phyloP scores from a whole-genome alignment of 129 eudicot species.

The Chrysanthemum seticuspe region DNA sequence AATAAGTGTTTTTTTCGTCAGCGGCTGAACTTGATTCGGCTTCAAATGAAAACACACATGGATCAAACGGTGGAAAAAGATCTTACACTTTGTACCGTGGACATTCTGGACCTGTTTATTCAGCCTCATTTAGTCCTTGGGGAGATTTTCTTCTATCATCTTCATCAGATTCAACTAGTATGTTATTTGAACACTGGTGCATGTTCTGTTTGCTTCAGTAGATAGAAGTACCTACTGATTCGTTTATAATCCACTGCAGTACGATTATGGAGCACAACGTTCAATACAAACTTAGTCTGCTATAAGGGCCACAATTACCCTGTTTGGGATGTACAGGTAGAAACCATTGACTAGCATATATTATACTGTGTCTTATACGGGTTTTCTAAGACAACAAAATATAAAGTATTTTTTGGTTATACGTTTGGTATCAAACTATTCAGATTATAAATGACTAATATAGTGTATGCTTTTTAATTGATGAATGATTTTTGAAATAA shows the following conservation, averaged over 20 bases:
- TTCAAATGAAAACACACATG: conserved; percentile 43
- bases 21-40: conserved; percentile 74
- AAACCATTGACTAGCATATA: background rate
- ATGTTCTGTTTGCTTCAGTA: background rate
- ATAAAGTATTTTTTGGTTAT: no score
- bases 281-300: conserved; percentile 94
- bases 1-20: conserved; percentile 35
- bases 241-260: conserved; percentile 47
- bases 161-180: conserved; percentile 91
- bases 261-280: conserved; percentile 89
- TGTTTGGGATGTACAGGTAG: conserved; percentile 99
- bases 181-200: conserved; percentile 15
- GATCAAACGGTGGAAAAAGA: conserved; percentile 58
- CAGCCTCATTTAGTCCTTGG: conserved; percentile 81
- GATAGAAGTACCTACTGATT: conserved; percentile 1
- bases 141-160: conserved; percentile 97
- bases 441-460: no score
- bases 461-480: no score
- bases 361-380: no score
- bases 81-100: conserved; percentile 78
- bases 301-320: conserved; percentile 99
- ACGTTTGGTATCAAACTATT: no score
- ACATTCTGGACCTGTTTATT: conserved; percentile 94
- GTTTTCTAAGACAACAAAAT: no score
- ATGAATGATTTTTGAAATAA: no score